A percentile compares a stretch with the other conserved stretches of the same genome.
Conservation (phyloP, 441 rosid genomes). For the Erodium trifolium region DNA sequence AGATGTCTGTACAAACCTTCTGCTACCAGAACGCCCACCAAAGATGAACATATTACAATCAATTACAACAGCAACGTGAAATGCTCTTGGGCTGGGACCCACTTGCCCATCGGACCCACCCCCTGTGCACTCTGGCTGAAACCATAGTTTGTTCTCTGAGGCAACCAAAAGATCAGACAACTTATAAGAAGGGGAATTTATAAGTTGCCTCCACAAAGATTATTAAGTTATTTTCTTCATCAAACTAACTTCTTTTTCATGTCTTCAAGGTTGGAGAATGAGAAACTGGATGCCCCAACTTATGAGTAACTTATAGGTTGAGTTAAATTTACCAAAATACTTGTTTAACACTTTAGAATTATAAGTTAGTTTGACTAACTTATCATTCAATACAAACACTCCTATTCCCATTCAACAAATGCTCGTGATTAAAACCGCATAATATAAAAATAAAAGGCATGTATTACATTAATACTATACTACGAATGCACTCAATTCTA, state of each 20-base stretch:
- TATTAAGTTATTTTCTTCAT: no score
- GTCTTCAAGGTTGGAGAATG: neutral
- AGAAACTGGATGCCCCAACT: neutral
- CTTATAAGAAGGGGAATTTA: neutral
- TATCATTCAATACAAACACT: neutral
- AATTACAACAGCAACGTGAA: conserved; percentile 86
- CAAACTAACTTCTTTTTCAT: neutral
- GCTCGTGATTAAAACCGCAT: neutral
- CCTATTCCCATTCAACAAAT: neutral
- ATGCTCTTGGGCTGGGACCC: conserved; percentile 88
- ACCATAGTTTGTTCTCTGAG: conserved; percentile 81
- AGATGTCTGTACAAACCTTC: conserved; percentile 40
- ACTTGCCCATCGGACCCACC: conserved; percentile 76
- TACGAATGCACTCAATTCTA: neutral
- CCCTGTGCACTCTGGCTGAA: conserved; percentile 82
- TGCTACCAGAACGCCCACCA: conserved; percentile 76
- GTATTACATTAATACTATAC: neutral
- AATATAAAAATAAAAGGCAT: neutral
- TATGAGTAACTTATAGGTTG: neutral
- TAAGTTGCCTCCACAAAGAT: neutral
- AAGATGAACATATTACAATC: conserved; percentile 94
- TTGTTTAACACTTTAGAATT: neutral
- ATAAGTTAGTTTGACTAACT: neutral
- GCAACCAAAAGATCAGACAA: conserved; percentile 13
- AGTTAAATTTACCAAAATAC: neutral